Percentiles rank a stretch among this genome's conserved stretches.
These are phyloP conservation scores for Calendula officinalis DNA, from an alignment of 129 eudicot species.

Conservation along the genomic window DNA sequence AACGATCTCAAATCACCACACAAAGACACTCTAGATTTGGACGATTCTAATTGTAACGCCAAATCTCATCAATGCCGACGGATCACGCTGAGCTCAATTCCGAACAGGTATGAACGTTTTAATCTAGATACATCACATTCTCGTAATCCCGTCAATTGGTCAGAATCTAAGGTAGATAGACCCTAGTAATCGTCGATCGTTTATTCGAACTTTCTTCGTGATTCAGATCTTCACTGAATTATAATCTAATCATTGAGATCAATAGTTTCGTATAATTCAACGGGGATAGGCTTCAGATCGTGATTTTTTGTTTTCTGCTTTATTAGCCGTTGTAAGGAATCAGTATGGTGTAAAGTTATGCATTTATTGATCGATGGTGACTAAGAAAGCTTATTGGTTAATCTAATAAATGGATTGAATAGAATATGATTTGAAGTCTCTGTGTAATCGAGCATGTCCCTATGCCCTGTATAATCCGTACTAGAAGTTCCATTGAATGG, in stretches of 20 bases:
- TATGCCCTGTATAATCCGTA: not conserved
- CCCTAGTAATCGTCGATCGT: conserved; percentile 17
- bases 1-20: conserved; percentile 25
- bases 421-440: conserved; percentile 1
- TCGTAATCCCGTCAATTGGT: conserved; percentile 7
- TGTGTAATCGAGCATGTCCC: not conserved
- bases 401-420: conserved; percentile 4
- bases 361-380: not conserved
- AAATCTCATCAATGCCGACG: conserved; percentile 40
- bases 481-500: not conserved
- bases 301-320: conserved; percentile 5
- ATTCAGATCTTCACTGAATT: conserved; percentile 20
- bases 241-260: conserved; percentile 3
- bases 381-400: conserved; percentile 2
- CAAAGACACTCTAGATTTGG: conserved; percentile 23
- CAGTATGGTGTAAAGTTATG: conserved; percentile 10
- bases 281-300: conserved; percentile 10
- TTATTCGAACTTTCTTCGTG: not conserved
- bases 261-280: conserved; percentile 1
- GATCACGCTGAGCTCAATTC: conserved; percentile 65
- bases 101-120: conserved; percentile 48
- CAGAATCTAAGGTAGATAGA: conserved; percentile 14
- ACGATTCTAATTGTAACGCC: conserved; percentile 11
- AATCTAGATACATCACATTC: not conserved
- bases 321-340: conserved; percentile 8